A percentile compares a stretch with the other conserved stretches of the same genome.
phyloP scores from a whole-genome alignment of 495 filamentous ascomycete species.

The Jackrogersella multiformis region DNA sequence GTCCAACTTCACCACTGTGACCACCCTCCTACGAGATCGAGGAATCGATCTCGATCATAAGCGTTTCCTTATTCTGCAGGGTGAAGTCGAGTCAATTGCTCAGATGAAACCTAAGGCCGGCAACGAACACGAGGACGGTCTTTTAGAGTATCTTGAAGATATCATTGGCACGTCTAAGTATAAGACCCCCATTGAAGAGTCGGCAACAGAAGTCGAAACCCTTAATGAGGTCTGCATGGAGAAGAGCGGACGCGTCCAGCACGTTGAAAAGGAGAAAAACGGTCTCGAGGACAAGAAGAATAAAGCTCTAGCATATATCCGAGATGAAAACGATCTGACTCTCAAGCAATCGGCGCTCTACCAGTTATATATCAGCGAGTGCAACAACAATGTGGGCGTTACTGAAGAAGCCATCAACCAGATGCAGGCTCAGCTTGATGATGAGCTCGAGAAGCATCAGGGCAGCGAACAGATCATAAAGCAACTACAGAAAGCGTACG shows the following conservation, averaged over 20 bases:
- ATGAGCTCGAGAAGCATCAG: slow-evolving; percentile 89
- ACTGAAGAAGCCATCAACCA: slow-evolving; percentile 89
- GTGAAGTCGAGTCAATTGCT: slow-evolving; percentile 97
- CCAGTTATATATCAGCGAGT: slow-evolving; percentile 88
- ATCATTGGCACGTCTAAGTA: slow-evolving; percentile 99
- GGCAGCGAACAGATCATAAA: slow-evolving; percentile 94
- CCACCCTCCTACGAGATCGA: slow-evolving; percentile 82
- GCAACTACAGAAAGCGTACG: slow-evolving; percentile 84
- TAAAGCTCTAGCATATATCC: slow-evolving; percentile 86
- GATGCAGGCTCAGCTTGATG: slow-evolving; percentile 87
- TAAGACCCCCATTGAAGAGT: slow-evolving; percentile 95
- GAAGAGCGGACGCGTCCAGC: slow-evolving; percentile 92
- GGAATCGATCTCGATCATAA: slow-evolving; percentile 98
- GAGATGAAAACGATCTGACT: slow-evolving; percentile 90
- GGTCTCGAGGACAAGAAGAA: slow-evolving; percentile 95
- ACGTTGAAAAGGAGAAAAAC: slow-evolving; percentile 97
- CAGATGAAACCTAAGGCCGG: slow-evolving; percentile 98
- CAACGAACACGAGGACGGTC: slow-evolving; percentile 93
- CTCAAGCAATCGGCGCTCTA: slow-evolving; percentile 90
- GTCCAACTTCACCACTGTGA: slow-evolving; percentile 91
- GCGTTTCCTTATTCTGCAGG: slow-evolving; percentile 95
- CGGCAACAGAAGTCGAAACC: slow-evolving; percentile 84
- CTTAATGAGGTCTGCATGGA: slow-evolving; percentile 95
- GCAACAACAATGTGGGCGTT: slow-evolving; percentile 85
- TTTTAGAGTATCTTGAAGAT: slow-evolving; percentile 96